Evolutionary conservation across 139 green algal genomes (phyloP).

Genomic region (Trebouxia sp.): DNA sequence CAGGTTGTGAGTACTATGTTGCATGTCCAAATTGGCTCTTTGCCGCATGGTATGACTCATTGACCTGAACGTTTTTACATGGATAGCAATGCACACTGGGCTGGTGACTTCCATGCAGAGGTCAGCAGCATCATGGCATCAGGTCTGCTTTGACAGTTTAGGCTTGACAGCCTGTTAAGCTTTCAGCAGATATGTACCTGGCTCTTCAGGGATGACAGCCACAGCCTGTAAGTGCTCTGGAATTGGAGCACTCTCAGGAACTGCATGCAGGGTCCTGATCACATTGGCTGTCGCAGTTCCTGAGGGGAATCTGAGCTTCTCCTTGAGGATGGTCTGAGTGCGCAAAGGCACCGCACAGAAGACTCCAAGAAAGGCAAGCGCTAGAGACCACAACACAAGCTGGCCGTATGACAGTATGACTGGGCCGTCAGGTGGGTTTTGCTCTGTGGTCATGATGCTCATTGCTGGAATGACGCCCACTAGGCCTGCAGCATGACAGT

Average conservation of each 20-base stretch:
- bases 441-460: constrained; percentile 42
- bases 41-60: no score
- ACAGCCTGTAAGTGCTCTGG: constrained; percentile 14
- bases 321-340: constrained; percentile 60
- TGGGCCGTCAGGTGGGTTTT: constrained; percentile 44
- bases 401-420: constrained; percentile 40
- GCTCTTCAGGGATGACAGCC: constrained; percentile 8
- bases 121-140: neutral
- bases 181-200: neutral
- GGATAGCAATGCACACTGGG: no score
- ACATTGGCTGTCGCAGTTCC: constrained; percentile 61
- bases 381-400: constrained; percentile 54
- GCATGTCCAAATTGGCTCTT: no score
- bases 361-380: constrained; percentile 59
- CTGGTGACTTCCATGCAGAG: neutral
- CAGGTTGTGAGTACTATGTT: no score
- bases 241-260: neutral
- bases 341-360: constrained; percentile 64
- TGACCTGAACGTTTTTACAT: no score
- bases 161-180: neutral
- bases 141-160: neutral
- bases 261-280: constrained; percentile 54
- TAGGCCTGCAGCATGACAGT: constrained; percentile 34
- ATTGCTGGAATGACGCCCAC: constrained; percentile 64
- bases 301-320: constrained; percentile 45